These are phyloP conservation scores for Echeveria elegans DNA, from an alignment of 164 flowering plant species.

Conservation along the genomic window DNA sequence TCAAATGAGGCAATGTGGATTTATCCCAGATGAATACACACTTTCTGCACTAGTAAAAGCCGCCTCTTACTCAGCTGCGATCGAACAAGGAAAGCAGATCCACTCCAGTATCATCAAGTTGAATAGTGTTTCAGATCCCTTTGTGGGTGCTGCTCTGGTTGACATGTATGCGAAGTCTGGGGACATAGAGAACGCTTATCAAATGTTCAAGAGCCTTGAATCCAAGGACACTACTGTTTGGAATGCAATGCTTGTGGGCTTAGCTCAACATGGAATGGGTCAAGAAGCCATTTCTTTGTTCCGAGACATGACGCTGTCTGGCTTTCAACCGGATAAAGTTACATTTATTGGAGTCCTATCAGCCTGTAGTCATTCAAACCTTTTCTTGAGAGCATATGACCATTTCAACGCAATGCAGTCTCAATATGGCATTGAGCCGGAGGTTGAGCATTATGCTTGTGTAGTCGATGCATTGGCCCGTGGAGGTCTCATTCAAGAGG, in stretches of 20 bases:
- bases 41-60: slow-evolving; percentile 52
- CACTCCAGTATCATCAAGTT: slow-evolving; percentile 47
- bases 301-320: slow-evolving; percentile 23
- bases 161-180: slow-evolving; percentile 43
- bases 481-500: slow-evolving; percentile 46
- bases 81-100: slow-evolving; percentile 44
- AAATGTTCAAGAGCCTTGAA: slow-evolving; percentile 25
- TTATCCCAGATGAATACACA: slow-evolving; percentile 41
- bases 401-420: slow-evolving; percentile 31
- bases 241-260: slow-evolving; percentile 59
- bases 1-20: slow-evolving; percentile 34
- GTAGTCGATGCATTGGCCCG: slow-evolving; percentile 67
- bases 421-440: slow-evolving; percentile 30
- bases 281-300: slow-evolving; percentile 43
- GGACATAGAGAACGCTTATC: slow-evolving; percentile 28
- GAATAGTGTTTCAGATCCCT: slow-evolving; percentile 27
- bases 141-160: slow-evolving; percentile 42
- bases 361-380: slow-evolving; percentile 60
- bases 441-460: slow-evolving; percentile 56
- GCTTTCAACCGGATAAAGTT: slow-evolving; percentile 41
- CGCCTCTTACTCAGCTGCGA: slow-evolving; percentile 34
- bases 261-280: slow-evolving; percentile 53
- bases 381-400: slow-evolving; percentile 37
- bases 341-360: slow-evolving; percentile 62
- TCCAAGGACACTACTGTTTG: slow-evolving; percentile 30